Evolutionary conservation across 2,329 filamentous ascomycete genomes (phyloP).

Genomic region (Scedosporium aurantiacum): DNA sequence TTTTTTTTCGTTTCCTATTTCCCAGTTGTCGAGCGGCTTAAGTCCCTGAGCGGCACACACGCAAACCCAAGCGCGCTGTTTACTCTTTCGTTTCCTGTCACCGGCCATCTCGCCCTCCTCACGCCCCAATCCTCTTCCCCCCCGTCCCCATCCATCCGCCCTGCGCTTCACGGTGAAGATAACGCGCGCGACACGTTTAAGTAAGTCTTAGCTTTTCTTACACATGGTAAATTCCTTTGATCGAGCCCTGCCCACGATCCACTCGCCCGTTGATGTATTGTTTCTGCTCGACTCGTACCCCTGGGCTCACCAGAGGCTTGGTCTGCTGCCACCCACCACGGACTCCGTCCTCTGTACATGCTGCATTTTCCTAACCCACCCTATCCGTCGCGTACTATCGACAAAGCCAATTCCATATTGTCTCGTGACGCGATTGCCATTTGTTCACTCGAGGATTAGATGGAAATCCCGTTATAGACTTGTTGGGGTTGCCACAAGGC

Average conservation of each 20-base stretch:
- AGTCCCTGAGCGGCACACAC: not conserved
- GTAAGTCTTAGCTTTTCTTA: not conserved
- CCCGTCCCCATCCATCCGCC: not conserved
- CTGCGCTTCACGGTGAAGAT: constrained; percentile 3
- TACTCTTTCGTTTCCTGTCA: constrained; percentile 1
- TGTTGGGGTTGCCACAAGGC: not conserved
- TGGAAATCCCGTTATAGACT: not conserved
- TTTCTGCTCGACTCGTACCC: not conserved
- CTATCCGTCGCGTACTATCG: constrained; percentile 3
- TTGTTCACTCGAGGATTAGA: not conserved
- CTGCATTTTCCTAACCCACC: constrained; percentile 3
- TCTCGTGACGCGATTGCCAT: constrained; percentile 5
- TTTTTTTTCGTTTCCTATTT: not conserved
- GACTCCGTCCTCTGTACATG: not conserved
- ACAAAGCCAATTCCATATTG: constrained; percentile 1
- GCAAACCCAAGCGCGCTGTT: constrained; percentile 3
- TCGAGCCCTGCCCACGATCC: not conserved
- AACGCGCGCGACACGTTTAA: constrained; percentile 6
- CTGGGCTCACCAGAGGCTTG: not conserved
- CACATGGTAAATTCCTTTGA: not conserved
- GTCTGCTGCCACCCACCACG: constrained; percentile 5
- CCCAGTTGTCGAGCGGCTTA: not conserved
- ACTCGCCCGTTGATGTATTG: not conserved
- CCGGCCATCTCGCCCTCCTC: not conserved
- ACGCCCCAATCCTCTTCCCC: not conserved